Conservation (phyloP, 225 moss, liverwort and hornwort genomes). For the Rhytidiadelphus loreus region DNA sequence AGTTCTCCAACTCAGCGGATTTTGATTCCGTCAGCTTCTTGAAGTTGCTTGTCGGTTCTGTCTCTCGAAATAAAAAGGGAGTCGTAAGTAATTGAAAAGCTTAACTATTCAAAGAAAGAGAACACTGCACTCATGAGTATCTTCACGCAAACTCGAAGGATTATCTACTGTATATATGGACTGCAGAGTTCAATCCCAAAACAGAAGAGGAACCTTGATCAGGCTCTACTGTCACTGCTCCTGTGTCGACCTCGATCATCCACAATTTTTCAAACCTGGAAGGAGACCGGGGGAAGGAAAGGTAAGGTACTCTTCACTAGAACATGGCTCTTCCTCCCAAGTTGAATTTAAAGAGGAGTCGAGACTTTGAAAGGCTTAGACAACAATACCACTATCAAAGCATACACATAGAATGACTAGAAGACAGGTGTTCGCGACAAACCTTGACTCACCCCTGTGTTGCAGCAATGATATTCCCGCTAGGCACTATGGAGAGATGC, state of each 20-base stretch:
- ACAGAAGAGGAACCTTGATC: conserved; percentile 30
- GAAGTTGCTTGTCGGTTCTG: conserved; percentile 14
- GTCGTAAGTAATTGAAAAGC: background rate
- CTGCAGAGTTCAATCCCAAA: background rate
- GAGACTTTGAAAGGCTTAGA: background rate
- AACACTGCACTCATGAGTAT: background rate
- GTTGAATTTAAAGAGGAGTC: background rate
- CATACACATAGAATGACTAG: background rate
- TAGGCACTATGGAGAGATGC: conserved; percentile 33
- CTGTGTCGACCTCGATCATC: conserved; percentile 27
- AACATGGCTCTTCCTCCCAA: background rate
- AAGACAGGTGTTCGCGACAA: background rate
- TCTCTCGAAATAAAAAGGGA: background rate
- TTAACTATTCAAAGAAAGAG: background rate
- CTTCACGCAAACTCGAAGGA: background rate
- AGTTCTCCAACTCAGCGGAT: conserved; percentile 5
- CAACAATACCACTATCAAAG: background rate
- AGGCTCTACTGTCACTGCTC: conserved; percentile 17
- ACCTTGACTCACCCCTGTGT: conserved; percentile 55
- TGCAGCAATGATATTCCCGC: conserved; percentile 41
- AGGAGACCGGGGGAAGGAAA: background rate
- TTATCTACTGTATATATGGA: background rate
- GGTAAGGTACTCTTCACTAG: background rate
- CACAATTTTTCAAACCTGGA: conserved; percentile 60
- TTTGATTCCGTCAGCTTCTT: conserved; percentile 16